Base-by-base conservation (phyloP, 305 asterid species). In the Salvia sclarea region DNA sequence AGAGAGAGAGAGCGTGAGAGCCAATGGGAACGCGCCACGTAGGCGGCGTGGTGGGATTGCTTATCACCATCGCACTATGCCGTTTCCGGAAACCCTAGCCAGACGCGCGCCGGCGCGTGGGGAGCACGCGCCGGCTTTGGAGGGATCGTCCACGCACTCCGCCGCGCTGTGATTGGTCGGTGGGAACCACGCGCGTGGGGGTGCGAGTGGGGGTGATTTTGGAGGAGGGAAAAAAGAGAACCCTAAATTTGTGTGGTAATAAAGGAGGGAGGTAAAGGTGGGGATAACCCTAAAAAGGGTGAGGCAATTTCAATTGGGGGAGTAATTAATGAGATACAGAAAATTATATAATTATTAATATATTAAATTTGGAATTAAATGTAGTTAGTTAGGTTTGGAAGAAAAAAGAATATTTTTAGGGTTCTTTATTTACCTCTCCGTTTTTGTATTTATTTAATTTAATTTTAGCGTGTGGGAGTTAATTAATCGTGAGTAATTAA, bases 1-100 rank as follows among this genome's bases (percentile, higher is more conserved):
- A 59, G 65, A 18, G 65, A 59, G 64, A 59, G 65, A 59, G 11
- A 30, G 12, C 4, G 37, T 9, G 78, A 53, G 71, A 21, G 11
- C 83, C 83, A 81, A 78, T 81, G 66, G 54, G 74, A 25, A 0
- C 6, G 2, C 57, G 81, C 81, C 83, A 78, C 77, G 41, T 7
- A n/a, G 22, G 69, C 70, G 16, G 12, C 5, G 17, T 57, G 67
- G 71, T 77, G 77, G 73, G 78, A 71, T 38, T 75, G 76, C 79
- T 78, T 64, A 75, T 72, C 79, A 50, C 80, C 67, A 68, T 54
- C 79, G 53, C 78, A 61, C 70, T 60, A 65, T 21, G 13, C 59
- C 59, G 68, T 25, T 47, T 24, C 24, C 16, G 10, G 58, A 74
- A 75, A 70, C 81, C 80, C 85, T 77, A 80, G 82, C 60, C 82